Conservation (phyloP, 2,329 filamentous ascomycete genomes). For the Chrysosporium queenslandicum region DNA sequence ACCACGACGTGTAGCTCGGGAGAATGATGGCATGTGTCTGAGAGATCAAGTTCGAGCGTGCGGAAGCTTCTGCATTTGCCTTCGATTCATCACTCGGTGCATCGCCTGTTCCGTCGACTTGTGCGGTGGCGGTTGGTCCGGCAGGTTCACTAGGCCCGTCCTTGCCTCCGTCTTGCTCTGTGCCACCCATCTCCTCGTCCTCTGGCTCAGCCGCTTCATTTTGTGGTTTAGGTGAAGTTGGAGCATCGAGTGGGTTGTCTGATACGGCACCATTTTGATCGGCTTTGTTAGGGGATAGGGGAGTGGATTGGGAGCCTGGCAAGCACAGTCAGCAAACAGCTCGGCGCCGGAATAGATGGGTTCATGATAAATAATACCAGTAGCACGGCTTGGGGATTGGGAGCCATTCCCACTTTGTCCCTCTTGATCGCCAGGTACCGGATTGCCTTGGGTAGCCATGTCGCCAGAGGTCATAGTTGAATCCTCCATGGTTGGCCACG, state of each 20-base stretch:
- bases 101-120: slow-evolving; percentile 41
- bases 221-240: slow-evolving; percentile 53
- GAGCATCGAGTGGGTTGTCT: slow-evolving; percentile 61
- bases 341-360: neutral
- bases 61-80: slow-evolving; percentile 70
- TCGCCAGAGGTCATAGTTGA: slow-evolving; percentile 23
- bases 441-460: slow-evolving; percentile 25
- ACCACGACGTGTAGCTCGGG: slow-evolving; percentile 97
- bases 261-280: slow-evolving; percentile 31
- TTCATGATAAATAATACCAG: neutral
- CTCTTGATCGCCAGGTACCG: slow-evolving; percentile 23
- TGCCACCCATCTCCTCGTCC: slow-evolving; percentile 74
- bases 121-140: slow-evolving; percentile 34
- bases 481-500: slow-evolving; percentile 28
- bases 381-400: neutral
- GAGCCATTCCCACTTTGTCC: slow-evolving; percentile 11
- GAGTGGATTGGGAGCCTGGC: slow-evolving; percentile 28
- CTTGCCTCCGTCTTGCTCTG: slow-evolving; percentile 36
- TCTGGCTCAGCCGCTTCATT: slow-evolving; percentile 49
- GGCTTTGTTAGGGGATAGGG: slow-evolving; percentile 26
- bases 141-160: slow-evolving; percentile 28
- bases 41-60: slow-evolving; percentile 80
- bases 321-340: slow-evolving; percentile 5
- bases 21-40: slow-evolving; percentile 95
- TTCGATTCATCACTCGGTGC: slow-evolving; percentile 55